phyloP scores from a whole-genome alignment of 306 rosid species.

The Cyamopsis tetragonoloba region DNA sequence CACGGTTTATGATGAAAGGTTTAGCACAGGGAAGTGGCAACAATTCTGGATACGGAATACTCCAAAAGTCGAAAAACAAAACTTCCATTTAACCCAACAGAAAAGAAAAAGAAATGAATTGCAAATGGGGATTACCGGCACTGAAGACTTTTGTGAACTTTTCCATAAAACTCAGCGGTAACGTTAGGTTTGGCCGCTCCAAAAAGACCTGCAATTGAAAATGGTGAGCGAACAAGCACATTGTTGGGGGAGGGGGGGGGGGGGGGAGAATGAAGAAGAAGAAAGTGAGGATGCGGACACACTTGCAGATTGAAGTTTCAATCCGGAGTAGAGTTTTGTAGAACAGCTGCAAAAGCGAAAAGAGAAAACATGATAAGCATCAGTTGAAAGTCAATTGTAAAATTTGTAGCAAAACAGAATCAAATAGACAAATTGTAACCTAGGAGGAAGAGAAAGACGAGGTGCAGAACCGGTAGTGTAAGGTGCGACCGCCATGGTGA shows the following conservation, averaged over 20 bases:
- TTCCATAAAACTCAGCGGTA: conserved; percentile 64
- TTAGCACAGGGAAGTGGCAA: neutral
- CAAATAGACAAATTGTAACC: conserved; percentile 39
- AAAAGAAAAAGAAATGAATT: neutral
- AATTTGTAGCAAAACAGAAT: neutral
- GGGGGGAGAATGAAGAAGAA: neutral
- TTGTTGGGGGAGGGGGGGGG: neutral
- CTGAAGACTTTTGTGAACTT: conserved; percentile 60
- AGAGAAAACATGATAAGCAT: neutral
- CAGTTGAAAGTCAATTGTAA: neutral
- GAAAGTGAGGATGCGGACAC: neutral
- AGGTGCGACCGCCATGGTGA: conserved; percentile 56
- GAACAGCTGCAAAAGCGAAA: conserved; percentile 38
- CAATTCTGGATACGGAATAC: neutral
- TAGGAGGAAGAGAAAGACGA: conserved; percentile 39
- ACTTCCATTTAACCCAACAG: neutral
- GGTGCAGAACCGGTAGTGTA: conserved; percentile 42
- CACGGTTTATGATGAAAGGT: neutral
- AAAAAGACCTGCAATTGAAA: conserved; percentile 41
- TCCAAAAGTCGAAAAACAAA: neutral
- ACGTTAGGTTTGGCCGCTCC: conserved; percentile 56
- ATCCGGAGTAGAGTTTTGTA: conserved; percentile 66
- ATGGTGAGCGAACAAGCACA: neutral
- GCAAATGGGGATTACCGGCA: conserved; percentile 44
- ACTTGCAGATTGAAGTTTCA: conserved; percentile 73